These are phyloP conservation scores for Aurifilum marmelostoma DNA, from an alignment of 2,329 filamentous ascomycete species.

Conservation along the genomic window DNA sequence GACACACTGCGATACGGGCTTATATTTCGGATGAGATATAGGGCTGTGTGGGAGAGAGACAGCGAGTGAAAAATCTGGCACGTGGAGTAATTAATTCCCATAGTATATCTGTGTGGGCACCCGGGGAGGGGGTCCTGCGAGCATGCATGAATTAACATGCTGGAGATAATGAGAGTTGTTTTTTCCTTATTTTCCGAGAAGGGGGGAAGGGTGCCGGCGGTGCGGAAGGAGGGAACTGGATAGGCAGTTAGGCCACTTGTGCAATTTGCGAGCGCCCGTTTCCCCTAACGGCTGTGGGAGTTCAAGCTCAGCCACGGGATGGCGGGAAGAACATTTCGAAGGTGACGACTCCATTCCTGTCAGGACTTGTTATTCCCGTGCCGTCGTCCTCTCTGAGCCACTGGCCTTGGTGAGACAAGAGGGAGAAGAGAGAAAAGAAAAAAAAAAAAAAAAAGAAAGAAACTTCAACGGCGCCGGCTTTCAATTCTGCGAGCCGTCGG, in stretches of 20 bases:
- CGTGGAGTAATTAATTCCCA: slow-evolving; percentile 2
- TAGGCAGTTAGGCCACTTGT: neutral
- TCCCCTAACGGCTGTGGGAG: neutral
- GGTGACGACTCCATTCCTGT: neutral
- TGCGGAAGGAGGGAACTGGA: neutral
- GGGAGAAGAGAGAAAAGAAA: too few species aligned
- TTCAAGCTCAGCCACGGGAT: neutral
- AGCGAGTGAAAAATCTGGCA: neutral
- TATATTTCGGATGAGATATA: neutral
- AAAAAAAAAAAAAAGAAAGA: neutral
- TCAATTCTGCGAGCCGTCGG: slow-evolving; percentile 2
- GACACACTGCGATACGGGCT: neutral
- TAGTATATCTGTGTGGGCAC: neutral
- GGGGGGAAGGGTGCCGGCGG: neutral
- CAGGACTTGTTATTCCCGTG: neutral
- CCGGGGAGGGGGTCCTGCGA: neutral
- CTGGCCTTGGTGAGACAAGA: neutral
- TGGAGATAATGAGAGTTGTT: neutral
- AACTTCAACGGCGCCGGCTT: neutral
- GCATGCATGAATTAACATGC: neutral
- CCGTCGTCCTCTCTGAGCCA: neutral
- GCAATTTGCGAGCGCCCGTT: slow-evolving; percentile 10
- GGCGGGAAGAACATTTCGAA: neutral
- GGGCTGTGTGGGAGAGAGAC: neutral
- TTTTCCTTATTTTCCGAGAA: neutral